Base-by-base conservation (phyloP, 225 moss, liverwort and hornwort genomes). In the Pseudisothecium myosuroides region DNA sequence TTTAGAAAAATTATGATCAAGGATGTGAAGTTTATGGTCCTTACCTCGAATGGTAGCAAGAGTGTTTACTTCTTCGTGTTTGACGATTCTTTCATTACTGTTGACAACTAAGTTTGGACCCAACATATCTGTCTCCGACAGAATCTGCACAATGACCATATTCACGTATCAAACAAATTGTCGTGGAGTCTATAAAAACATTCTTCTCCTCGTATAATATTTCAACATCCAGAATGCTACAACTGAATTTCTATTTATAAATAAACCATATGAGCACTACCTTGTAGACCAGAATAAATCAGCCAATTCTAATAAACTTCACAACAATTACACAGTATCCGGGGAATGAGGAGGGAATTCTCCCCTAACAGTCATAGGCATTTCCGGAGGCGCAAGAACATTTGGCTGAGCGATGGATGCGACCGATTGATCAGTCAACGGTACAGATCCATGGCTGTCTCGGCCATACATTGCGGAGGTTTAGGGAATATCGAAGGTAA, bases 41-140 rank as follows among this genome's bases (percentile, higher is more conserved):
- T 64, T 54, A 83, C 93, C 86, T 86, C 79, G 83, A 86, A 93
- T 93, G 61, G 91, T 83, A 77, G 83, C 88, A 84, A 93, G 88
- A 88, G 91, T 93, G 21, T 64, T 91, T 23, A 80, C 80, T 80
- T 56, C 82, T 85, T 89, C 88, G 72, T 87, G 74, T 76, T 91
- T 85, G 29, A 66, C 24, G 31, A 43, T 77, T 85, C 45, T 84
- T 32, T 87, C 63, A 50, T 45, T 87, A 36, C 17, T 58, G 54
- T n/a, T 85, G 41, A 77, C 47, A 61, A 82, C 71, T 41, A 66
- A 61, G 54, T 87, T 92, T 82, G 59, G 50, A 89, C 64, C 64
- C 39, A 71, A 67, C n/a, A 83, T 66, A 80, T 65, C 54, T 66
- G 86, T 90, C 77, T 85, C 85, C 55, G 85, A 88, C 29, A 90